phyloP scores from a whole-genome alignment of 31 red algal genomes.

The Odonthalia washingtoniensis region DNA sequence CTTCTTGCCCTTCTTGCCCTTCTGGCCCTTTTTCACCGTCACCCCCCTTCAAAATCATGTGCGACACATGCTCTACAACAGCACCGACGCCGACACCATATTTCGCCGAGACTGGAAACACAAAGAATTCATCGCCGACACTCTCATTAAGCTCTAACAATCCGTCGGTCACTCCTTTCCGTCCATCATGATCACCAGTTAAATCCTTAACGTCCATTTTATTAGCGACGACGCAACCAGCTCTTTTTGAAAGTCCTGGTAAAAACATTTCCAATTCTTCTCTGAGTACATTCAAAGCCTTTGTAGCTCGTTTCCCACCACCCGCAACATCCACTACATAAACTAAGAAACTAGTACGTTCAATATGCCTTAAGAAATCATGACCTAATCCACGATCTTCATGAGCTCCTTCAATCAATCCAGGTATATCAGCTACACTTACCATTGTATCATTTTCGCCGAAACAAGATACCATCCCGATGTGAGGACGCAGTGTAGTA shows the following conservation, averaged over 20 bases:
- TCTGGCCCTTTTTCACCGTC: no score
- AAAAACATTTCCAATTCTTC: slow-evolving; percentile 78
- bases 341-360: slow-evolving; percentile 68
- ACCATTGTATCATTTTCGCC: slow-evolving; percentile 4
- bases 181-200: neutral
- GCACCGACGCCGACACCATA: neutral
- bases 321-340: slow-evolving; percentile 82
- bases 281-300: slow-evolving; percentile 52
- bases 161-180: no score
- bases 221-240: slow-evolving; percentile 69
- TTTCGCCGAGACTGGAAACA: neutral
- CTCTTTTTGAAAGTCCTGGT: slow-evolving; percentile 51
- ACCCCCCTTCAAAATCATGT: no score
- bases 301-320: slow-evolving; percentile 23
- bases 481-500: slow-evolving; percentile 84
- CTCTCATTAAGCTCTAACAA: neutral
- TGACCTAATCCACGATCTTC: slow-evolving; percentile 86
- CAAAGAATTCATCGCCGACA: neutral
- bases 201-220: slow-evolving; percentile 79
- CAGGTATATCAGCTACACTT: slow-evolving; percentile 89
- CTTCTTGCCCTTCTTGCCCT: no score
- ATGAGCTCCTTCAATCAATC: slow-evolving; percentile 83
- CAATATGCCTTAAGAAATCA: slow-evolving; percentile 90
- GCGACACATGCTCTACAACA: no score
- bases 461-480: slow-evolving; percentile 68